Base-by-base conservation (phyloP, 1,284 basidiomycete genomes). In the Phaffia rhodozyma region DNA sequence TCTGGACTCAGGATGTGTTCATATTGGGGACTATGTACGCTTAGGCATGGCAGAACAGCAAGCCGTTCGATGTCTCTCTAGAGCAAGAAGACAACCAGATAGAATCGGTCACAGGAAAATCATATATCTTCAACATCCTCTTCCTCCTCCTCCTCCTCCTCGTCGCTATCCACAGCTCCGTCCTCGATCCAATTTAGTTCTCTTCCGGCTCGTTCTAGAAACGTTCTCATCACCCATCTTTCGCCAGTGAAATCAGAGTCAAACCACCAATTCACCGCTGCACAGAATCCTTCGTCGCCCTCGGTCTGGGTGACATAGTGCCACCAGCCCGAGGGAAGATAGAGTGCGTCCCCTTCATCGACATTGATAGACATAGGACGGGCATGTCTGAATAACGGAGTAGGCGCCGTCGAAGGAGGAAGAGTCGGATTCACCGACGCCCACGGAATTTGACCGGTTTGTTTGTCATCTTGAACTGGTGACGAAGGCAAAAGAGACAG, bases 221-320 rank as follows among this genome's bases (percentile, higher is more conserved):
- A 51, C 30, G 32, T 25, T 43, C 63, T 47, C 58, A 57, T 49
- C 18, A 54, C 48, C 52, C 54, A 57, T 1, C 62, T 59, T 43
- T 60, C 48, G 34, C 60, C 47, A 1, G 16, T 5, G n/a, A 52
- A 34, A 25, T 21, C n/a, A 20, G 43, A 18, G 69, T 91, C 88
- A 72, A 89, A 91, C 84, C 85, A 93, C 84, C 89, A 91, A 70
- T 93, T 94, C 34, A 91, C 73, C 1, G 90, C 90, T 60, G 92
- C 84, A 16, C 75, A 75, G 0, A 76, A 68, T 0, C 74, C 75
- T 0, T 81, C 83, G 7, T 80, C 54, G 30, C 69, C 69, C 77
- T 69, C 81, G 75, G 25, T 78, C 80, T 66, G 83, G 76, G 74
- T 89, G 81, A 94, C 90, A 71, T 86, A 82, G 73, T 94, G 91